phyloP scores from a whole-genome alignment of 108 stramenopile species.

The Cyclotella sp. region DNA sequence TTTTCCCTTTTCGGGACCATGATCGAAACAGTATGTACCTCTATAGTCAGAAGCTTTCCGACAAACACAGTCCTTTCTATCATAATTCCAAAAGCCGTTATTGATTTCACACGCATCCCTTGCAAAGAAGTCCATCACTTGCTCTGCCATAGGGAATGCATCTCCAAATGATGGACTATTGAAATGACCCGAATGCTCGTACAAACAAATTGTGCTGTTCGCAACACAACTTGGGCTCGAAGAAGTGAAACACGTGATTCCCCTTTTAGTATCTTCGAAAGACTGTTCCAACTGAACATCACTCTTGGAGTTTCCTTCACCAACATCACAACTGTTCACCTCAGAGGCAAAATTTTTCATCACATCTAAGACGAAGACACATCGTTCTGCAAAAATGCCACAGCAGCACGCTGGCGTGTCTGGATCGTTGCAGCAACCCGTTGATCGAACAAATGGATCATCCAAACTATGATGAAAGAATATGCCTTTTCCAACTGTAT shows the following conservation, averaged over 20 bases:
- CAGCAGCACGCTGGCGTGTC: conserved; percentile 63
- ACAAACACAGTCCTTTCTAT: conserved; percentile 20
- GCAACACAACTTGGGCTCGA: conserved; percentile 26
- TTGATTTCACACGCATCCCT: conserved; percentile 43
- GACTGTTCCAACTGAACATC: conserved; percentile 13
- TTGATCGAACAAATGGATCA: conserved; percentile 53
- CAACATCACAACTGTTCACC: conserved; percentile 40
- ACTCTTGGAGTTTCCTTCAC: not conserved
- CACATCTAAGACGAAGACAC: conserved; percentile 39
- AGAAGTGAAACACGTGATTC: conserved; percentile 27
- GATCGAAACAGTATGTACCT: conserved; percentile 31
- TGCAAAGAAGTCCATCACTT: conserved; percentile 59
- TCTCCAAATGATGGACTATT: conserved; percentile 47
- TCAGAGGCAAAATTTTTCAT: conserved; percentile 28
- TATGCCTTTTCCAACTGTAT: conserved; percentile 36
- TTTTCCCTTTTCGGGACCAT: too few relatives aligned
- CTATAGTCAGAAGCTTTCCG: not conserved
- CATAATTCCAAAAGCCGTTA: conserved; percentile 29
- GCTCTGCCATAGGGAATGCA: conserved; percentile 51
- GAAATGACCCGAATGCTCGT: conserved; percentile 55
- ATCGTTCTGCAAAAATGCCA: conserved; percentile 47
- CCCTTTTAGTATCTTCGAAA: conserved; percentile 1
- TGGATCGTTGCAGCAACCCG: conserved; percentile 61
- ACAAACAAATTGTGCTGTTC: conserved; percentile 55
- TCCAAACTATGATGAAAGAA: conserved; percentile 60